Conservation (phyloP, 805 yeast genomes). For the Lipomyces japonicus region DNA sequence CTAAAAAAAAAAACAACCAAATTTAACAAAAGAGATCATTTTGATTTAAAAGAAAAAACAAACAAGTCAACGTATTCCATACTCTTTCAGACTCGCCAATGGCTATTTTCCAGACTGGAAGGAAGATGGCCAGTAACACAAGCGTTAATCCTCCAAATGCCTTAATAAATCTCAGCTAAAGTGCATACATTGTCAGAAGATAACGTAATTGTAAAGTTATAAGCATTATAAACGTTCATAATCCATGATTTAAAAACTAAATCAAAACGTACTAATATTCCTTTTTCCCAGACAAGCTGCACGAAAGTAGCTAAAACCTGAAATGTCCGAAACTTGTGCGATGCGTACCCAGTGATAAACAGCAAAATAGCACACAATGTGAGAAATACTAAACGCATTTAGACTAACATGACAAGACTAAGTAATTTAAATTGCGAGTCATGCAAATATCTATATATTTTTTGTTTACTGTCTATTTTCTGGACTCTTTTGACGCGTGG, state of each 20-base stretch:
- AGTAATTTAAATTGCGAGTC: too few relatives aligned
- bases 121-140: conserved; percentile 11
- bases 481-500: too few relatives aligned
- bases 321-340: conserved; percentile 19
- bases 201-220: not conserved
- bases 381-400: conserved; percentile 13
- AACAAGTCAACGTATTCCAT: not conserved
- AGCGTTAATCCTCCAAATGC: conserved; percentile 18
- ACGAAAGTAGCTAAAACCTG: not conserved
- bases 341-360: conserved; percentile 20
- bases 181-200: too few relatives aligned
- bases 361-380: conserved; percentile 5
- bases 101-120: conserved; percentile 22
- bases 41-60: not conserved
- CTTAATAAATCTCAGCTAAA: conserved; percentile 12
- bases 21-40: not conserved
- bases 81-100: conserved; percentile 20
- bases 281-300: conserved; percentile 8
- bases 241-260: not conserved
- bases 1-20: not conserved
- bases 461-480: too few relatives aligned
- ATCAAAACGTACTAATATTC: conserved; percentile 9
- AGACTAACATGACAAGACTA: too few relatives aligned
- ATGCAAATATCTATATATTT: too few relatives aligned
- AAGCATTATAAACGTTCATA: not conserved